Conservation (phyloP, 2,329 filamentous ascomycete genomes). For the Fonsecaea pugnacius region DNA sequence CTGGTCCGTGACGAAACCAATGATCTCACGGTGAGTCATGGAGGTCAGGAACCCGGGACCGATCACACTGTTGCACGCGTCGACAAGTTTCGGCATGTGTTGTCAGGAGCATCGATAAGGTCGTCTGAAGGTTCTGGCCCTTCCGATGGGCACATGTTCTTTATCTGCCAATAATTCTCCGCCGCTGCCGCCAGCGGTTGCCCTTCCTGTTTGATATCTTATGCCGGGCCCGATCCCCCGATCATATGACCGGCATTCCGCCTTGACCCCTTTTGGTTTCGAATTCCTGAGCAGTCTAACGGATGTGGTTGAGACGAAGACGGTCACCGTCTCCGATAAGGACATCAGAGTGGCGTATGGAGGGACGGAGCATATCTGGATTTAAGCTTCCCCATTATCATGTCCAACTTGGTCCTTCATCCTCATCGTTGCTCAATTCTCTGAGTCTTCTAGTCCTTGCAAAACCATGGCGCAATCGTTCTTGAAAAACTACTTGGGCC, state of each 20-base stretch:
- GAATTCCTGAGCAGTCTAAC: conserved; percentile 4
- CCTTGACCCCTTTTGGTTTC: conserved; percentile 3
- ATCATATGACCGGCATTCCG: neutral
- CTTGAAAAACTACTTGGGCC: conserved; percentile 11
- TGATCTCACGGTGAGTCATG: neutral
- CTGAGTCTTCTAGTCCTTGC: neutral
- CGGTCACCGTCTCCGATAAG: neutral
- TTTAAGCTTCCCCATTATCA: conserved; percentile 4
- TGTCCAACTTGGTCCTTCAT: neutral
- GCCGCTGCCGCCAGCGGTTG: conserved; percentile 1
- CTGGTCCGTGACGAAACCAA: neutral
- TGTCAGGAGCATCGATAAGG: conserved; percentile 2
- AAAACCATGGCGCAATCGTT: conserved; percentile 7
- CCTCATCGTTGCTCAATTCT: neutral
- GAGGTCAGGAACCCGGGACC: neutral
- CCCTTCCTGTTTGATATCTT: neutral
- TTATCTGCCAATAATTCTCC: conserved; percentile 4
- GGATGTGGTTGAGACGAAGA: neutral
- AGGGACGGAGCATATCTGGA: neutral
- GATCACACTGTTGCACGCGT: neutral
- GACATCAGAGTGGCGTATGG: neutral
- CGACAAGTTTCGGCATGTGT: neutral
- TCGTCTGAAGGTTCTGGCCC: neutral
- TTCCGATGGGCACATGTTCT: neutral
- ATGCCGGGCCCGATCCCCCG: neutral